Evolutionary conservation across 768 basidiomycete genomes (phyloP).

Genomic region (Rickenella mellea): DNA sequence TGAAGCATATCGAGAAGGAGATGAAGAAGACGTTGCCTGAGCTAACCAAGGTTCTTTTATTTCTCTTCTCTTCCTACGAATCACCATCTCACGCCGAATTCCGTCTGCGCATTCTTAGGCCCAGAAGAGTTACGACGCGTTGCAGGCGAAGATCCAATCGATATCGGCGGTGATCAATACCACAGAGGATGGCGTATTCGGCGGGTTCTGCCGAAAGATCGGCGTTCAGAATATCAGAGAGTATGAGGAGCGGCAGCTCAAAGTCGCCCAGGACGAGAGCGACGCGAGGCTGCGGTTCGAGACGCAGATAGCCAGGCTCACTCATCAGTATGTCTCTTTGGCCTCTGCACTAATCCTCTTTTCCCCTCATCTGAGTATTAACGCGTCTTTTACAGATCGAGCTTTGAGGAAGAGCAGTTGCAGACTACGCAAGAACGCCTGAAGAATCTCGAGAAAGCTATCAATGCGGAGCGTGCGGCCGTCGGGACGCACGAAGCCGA

Average conservation of each 20-base stretch:
- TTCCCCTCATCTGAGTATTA: conserved; percentile 5
- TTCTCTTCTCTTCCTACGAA: background rate
- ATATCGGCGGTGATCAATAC: conserved; percentile 52
- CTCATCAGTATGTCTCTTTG: conserved; percentile 58
- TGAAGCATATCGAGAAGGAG: conserved; percentile 71
- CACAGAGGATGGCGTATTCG: conserved; percentile 77
- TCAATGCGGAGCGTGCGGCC: conserved; percentile 42
- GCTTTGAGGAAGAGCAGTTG: conserved; percentile 77
- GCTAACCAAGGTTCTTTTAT: conserved; percentile 49
- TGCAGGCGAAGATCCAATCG: conserved; percentile 45
- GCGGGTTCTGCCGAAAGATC: conserved; percentile 70
- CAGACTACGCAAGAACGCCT: conserved; percentile 56
- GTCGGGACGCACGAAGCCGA: conserved; percentile 45
- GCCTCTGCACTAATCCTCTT: background rate
- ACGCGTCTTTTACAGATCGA: conserved; percentile 39
- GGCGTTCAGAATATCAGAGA: conserved; percentile 77
- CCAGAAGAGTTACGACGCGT: conserved; percentile 37
- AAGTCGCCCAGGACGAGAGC: conserved; percentile 80
- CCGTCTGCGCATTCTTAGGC: conserved; percentile 37
- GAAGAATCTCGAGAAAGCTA: conserved; percentile 38
- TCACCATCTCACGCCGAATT: background rate
- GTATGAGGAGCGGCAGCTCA: conserved; percentile 88
- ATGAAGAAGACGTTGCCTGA: conserved; percentile 60
- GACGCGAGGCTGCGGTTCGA: conserved; percentile 76
- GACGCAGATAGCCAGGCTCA: conserved; percentile 77